Percentiles rank a stretch among this genome's conserved stretches.
These are phyloP conservation scores for Alternaria postmessia DNA, from an alignment of 2,329 filamentous ascomycete genomes.

Conservation along the genomic window DNA sequence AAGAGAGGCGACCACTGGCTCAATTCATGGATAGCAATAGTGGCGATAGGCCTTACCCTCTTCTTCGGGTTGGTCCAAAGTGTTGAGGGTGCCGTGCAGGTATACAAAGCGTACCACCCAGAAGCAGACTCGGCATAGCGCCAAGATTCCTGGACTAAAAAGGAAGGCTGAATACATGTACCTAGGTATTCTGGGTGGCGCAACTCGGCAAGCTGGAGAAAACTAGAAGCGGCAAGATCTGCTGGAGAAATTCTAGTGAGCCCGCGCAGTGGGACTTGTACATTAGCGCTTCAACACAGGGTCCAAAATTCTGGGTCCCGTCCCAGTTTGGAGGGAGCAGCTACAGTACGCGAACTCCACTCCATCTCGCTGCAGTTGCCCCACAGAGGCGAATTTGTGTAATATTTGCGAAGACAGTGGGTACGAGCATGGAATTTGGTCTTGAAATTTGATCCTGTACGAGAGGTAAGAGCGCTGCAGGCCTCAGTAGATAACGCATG, in stretches of 20 bases:
- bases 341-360: constrained; percentile 3
- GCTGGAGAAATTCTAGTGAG: not conserved
- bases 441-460: not conserved
- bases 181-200: not conserved
- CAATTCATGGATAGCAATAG: not conserved
- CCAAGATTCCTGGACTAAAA: not conserved
- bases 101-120: constrained; percentile 33
- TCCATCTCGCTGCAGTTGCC: constrained; percentile 4
- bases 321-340: not conserved
- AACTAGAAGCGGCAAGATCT: not conserved
- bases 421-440: not conserved
- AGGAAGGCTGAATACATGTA: not conserved
- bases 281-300: not conserved
- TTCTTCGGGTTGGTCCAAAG: constrained; percentile 53
- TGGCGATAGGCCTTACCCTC: not conserved
- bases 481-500: not conserved
- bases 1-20: not conserved
- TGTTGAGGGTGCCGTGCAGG: constrained; percentile 55
- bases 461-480: not conserved
- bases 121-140: not conserved
- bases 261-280: not conserved
- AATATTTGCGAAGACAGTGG: not conserved
- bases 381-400: constrained; percentile 1
- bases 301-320: not conserved
- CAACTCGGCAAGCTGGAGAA: constrained; percentile 1